These are phyloP conservation scores for Epichloe elymi DNA, from an alignment of 2,329 filamentous ascomycete genomes.

Conservation along the genomic window DNA sequence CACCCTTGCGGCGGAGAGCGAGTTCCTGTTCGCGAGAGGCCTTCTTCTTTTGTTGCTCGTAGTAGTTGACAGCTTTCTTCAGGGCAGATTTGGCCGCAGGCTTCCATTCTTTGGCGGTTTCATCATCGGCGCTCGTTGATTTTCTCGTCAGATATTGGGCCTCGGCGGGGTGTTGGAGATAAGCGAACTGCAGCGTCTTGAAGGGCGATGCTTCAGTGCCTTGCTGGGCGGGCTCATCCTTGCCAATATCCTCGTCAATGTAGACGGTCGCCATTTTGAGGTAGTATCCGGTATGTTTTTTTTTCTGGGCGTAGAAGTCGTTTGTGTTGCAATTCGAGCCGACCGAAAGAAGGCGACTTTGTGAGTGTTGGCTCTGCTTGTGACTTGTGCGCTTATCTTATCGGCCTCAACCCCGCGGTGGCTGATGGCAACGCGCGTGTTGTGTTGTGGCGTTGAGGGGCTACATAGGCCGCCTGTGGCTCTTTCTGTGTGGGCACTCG, in stretches of 20 bases:
- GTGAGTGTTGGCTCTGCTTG: background rate
- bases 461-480: background rate
- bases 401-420: conserved; percentile 1
- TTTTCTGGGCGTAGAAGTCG: background rate
- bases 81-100: conserved; percentile 11
- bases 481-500: too few relatives aligned
- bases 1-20: conserved; percentile 9
- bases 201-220: conserved; percentile 64
- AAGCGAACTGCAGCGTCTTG: conserved; percentile 69
- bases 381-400: background rate
- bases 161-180: conserved; percentile 34
- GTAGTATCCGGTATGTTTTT: conserved; percentile 1
- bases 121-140: conserved; percentile 38
- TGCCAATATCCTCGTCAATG: conserved; percentile 64
- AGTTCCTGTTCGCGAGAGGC: conserved; percentile 10
- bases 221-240: conserved; percentile 52
- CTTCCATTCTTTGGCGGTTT: conserved; percentile 19
- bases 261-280: conserved; percentile 21
- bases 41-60: conserved; percentile 12
- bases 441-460: background rate
- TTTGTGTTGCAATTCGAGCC: background rate
- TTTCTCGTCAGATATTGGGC: conserved; percentile 25
- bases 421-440: background rate
- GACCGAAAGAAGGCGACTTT: background rate
- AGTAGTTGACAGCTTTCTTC: conserved; percentile 12